Conservation (phyloP, 2,329 filamentous ascomycete species). For the Chaetomium sp. region DNA sequence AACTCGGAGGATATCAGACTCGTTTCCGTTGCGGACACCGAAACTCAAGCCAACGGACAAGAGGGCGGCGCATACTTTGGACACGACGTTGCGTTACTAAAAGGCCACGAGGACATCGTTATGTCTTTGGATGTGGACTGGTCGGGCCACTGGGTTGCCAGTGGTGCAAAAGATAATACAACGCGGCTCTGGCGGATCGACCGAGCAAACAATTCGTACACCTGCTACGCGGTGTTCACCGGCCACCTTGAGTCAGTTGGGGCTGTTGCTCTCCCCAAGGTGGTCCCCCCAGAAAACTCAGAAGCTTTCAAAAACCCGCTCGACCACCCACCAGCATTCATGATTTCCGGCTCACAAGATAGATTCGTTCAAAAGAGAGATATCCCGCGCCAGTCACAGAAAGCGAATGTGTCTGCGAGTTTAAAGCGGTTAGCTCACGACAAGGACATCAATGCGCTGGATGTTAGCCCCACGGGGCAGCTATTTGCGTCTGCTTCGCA, state of each 20-base stretch:
- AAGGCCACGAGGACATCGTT: conserved; percentile 92
- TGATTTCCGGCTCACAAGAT: conserved; percentile 93
- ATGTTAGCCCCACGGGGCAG: conserved; percentile 71
- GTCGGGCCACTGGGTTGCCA: conserved; percentile 96
- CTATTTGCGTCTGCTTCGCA: conserved; percentile 96
- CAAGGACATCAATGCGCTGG: conserved; percentile 96
- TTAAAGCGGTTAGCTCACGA: conserved; percentile 93
- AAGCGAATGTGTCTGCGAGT: conserved; percentile 62
- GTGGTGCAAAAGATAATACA: conserved; percentile 95
- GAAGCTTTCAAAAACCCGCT: conserved; percentile 73
- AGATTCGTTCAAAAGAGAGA: conserved; percentile 96
- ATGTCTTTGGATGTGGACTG: conserved; percentile 93
- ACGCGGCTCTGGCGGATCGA: conserved; percentile 90
- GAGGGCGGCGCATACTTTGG: conserved; percentile 69
- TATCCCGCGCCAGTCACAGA: conserved; percentile 59
- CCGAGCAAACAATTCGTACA: conserved; percentile 67
- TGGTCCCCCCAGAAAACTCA: conserved; percentile 66
- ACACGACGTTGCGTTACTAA: conserved; percentile 81
- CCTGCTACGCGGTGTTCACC: conserved; percentile 62
- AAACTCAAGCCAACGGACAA: conserved; percentile 36
- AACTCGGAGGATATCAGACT: conserved; percentile 93
- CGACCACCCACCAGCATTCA: conserved; percentile 76
- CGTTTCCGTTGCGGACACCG: conserved; percentile 65
- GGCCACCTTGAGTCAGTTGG: conserved; percentile 94
- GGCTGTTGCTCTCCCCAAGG: conserved; percentile 80